Base-by-base conservation (phyloP, 2,329 filamentous ascomycete genomes). In the Arthroderma uncinatum region DNA sequence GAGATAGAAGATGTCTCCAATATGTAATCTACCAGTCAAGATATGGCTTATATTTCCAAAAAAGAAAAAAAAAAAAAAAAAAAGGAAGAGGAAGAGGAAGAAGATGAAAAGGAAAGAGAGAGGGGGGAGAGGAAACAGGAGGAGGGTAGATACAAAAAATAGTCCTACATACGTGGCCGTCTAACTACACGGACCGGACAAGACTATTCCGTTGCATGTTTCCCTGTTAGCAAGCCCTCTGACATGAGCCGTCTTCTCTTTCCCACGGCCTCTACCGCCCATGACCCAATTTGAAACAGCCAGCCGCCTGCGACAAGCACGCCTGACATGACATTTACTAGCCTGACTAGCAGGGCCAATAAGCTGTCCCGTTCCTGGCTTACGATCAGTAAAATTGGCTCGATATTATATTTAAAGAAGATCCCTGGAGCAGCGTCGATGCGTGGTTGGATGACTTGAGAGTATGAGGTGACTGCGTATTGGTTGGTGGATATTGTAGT, bases 401-500 rank as follows among this genome's bases (percentile, higher is more conserved):
- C 93, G 65, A 98, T 96, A 70, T 97, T 92, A 74, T 95, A 98
- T 76, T 97, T 98, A 80, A 98, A 88, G 70, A 97, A 98, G 61
- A 98, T 83, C 33, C 93, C 93, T 0, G 93, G 93, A 0, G 96
- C 82, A 58, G 77, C 75, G 60, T 68, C 65, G 0, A 69, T 68
- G 64, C 78, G 83, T 66, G 94, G 86, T 56, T 78, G 76, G 42
- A 94, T 80, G 36, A 78, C 74, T n/a, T 44, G 59, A 82, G 81
- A 86, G 76, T 97, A 91, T 68, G 91, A 89, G 0, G 91, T 97
- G 0, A 95, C 93, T 59, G 92, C 93, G 76, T 98, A 98, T 73
- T 98, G 93, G 77, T 98, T 98, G 14, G 93, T 97, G 72, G 86
- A 82, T 68, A 98, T 83, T 56, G 83, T 85, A 66, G 81, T 80